Conservation (phyloP, 2,329 filamentous ascomycete genomes). For the Thelonectria discophora region DNA sequence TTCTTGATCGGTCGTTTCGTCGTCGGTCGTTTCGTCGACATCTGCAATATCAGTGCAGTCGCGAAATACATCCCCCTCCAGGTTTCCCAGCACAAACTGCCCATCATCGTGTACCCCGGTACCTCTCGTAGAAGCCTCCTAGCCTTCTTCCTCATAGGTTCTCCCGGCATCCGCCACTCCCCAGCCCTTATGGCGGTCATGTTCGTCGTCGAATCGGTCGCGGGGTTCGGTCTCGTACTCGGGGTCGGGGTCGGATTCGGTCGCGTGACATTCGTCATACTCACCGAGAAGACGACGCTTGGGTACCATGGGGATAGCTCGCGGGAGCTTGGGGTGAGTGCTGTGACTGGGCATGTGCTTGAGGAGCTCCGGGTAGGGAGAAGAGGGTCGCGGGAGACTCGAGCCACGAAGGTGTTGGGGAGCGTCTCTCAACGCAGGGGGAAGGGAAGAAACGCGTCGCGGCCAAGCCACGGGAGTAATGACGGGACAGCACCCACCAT, state of each 20-base stretch:
- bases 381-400: constrained; percentile 43
- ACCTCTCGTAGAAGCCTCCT: constrained; percentile 32
- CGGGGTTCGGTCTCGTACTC: constrained; percentile 20
- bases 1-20: constrained; percentile 36
- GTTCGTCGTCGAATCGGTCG: constrained; percentile 13
- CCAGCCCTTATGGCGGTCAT: background rate
- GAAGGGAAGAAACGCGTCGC: constrained; percentile 55
- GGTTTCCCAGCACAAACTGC: constrained; percentile 2
- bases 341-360: constrained; percentile 41
- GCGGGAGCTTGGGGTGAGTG: constrained; percentile 33
- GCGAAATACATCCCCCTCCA: constrained; percentile 31
- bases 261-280: constrained; percentile 48
- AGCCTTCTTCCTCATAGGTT: constrained; percentile 25
- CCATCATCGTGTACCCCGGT: constrained; percentile 5
- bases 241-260: constrained; percentile 44
- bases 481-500: constrained; percentile 80
- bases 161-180: constrained; percentile 8
- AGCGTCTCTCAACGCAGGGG: constrained; percentile 46
- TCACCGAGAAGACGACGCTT: constrained; percentile 59
- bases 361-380: constrained; percentile 53
- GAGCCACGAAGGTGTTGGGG: constrained; percentile 38
- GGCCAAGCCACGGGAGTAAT: constrained; percentile 53
- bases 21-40: constrained; percentile 22
- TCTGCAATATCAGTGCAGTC: constrained; percentile 26
- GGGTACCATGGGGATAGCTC: constrained; percentile 26